Base-by-base conservation (phyloP, 495 filamentous ascomycete genomes). In the Astrocystis sublimbata region DNA sequence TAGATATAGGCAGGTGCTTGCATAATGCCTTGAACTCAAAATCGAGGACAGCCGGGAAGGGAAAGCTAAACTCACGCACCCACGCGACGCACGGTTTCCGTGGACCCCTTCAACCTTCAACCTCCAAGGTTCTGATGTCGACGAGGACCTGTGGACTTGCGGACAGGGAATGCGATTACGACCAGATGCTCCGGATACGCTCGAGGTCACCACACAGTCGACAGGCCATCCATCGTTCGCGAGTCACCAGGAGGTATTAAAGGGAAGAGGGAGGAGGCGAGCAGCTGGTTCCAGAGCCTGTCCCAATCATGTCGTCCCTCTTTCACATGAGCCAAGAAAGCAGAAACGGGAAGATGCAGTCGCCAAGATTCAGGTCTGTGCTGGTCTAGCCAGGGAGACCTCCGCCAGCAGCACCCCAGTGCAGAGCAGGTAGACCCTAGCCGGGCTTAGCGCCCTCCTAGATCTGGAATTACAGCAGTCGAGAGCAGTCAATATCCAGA, bases 381-480 rank as follows among this genome's bases (percentile, higher is more conserved):
- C 46, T 49, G 30, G 46, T 33, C 31, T 23, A 4, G 5, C 19
- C 40, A 36, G 51, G 40, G 15, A 10, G 54, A 46, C 26, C 8
- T 1, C 28, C 35, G 55, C 19, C 17, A 10, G 19, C 28, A 19
- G 40, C 12, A n/a, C n/a, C 5, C 4, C 4, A 17, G 6, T 40
- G 21, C 1, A 19, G 21, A 24, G 36, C n/a, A 26, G 3, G 10
- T n/a, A 8, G 8, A 12, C 50, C 10, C 24, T 38, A 19, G 6
- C 6, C 6, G 24, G 7, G n/a, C 6, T 17, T 2, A 24, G 21
- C 15, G 21, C 52, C 40, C 24, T 21, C 13, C 31, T 36, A n/a
- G n/a, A n/a, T 17, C 55, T 13, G 13, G 35, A 8, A 36, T 54
- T 28, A 40, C 19, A 55, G 59, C 59, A 61, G n/a, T n/a, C n/a